These are phyloP conservation scores for Rhododendron molle DNA, from an alignment of 148 eudicot genomes.

Conservation along the genomic window DNA sequence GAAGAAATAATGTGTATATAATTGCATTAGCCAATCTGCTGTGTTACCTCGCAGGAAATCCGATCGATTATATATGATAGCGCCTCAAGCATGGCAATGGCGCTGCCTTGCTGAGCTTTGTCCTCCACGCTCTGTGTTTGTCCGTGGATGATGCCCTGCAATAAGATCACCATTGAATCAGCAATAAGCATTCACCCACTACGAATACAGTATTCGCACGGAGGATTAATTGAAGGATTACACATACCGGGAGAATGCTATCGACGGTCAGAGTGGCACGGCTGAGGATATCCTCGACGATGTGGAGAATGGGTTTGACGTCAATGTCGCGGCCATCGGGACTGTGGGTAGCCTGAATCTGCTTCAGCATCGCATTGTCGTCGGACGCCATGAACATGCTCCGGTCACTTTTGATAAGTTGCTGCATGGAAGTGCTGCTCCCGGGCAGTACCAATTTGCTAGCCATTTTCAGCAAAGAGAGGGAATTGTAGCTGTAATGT, in stretches of 20 bases:
- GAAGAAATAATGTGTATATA: not conserved
- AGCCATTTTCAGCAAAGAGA: not conserved
- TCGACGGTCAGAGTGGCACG: conserved; percentile 13
- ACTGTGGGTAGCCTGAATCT: conserved; percentile 27
- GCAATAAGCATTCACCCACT: not conserved
- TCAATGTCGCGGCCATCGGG: conserved; percentile 26
- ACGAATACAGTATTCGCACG: not conserved
- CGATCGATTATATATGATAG: conserved; percentile 26
- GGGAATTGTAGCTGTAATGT: not conserved
- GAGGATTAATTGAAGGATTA: not conserved
- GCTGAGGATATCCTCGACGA: conserved; percentile 29
- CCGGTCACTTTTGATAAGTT: conserved; percentile 23
- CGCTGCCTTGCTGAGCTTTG: conserved; percentile 7
- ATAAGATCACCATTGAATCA: not conserved
- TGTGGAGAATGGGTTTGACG: conserved; percentile 17
- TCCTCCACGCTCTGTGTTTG: conserved; percentile 6
- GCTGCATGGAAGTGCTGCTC: not conserved
- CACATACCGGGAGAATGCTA: not conserved
- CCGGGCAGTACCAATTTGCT: not conserved
- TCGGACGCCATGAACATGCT: conserved; percentile 18
- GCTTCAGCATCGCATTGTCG: conserved; percentile 22
- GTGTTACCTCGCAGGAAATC: conserved; percentile 36
- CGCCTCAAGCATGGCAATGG: conserved; percentile 23
- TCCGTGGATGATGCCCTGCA: conserved; percentile 15
- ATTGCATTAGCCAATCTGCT: not conserved